Evolutionary conservation across 345 rosid genomes (phyloP), one percentile per base, ranked within the genome.

Genomic region (Brassica carinata): DNA sequence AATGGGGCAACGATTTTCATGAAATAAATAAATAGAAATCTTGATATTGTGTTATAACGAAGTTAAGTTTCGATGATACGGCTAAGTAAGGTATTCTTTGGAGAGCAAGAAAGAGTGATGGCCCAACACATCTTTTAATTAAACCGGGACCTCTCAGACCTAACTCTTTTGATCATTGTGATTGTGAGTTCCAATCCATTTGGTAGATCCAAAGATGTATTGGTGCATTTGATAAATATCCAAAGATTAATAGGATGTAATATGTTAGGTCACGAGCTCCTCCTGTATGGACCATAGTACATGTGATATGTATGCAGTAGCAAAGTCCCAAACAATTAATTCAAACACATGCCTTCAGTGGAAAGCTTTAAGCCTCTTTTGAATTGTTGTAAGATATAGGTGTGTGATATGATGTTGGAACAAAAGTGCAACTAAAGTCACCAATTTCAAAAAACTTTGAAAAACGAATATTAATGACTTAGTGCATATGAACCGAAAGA

Each of bases 1-100:
- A 71, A 81, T 81, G 80, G 80, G 81, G 84, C 74, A 81, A 81
- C 84, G 63, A 71, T 76, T 76, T 57, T 71, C 76, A 8, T n/a
- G 26, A 55, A 55, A 55, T 29, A 4, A 23, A 72, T 34, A 58
- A 29, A 63, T 23, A 75, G 23, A 19, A 27, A 51, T 74, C 34
- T 73, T 27, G 7, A 31, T 26, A 59, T 19, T 59, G 34, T 79
- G 83, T 23, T 74, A 62, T 10, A 48, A 74, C 31, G 71, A 74
- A 74, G 79, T 80, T 74, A 74, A 62, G 83, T 69, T 80, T 69
- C 67, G 36, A 75, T 75, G 79, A 81, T 81, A 75, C 77, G 77
- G 74, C 65, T 58, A 76, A 77, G 84, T 61, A 81, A 81, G 81
- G 84, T 81, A 76, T 76, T 59, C 40, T 81, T 81, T 65, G 73